Base-by-base conservation (phyloP, 805 yeast species). In the Starmerella bombi region DNA sequence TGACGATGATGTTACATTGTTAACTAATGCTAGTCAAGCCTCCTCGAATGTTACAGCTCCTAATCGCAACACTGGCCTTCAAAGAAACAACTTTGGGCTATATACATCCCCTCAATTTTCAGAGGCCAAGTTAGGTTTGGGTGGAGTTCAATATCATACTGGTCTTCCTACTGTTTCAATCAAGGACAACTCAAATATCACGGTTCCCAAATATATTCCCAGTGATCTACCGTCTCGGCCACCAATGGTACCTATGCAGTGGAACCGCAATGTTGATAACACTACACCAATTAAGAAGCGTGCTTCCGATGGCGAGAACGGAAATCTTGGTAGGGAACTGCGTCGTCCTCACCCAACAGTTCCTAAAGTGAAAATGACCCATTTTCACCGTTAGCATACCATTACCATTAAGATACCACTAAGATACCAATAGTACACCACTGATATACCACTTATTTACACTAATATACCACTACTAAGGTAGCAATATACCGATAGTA, bases 241-340 rank as follows among this genome's bases (percentile, higher is more conserved):
- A 7, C 48, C 50, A 1, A 44, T 46, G 48, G 20, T 42, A 5
- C 16, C 42, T 2, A 17, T 44, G 16, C 46, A 44, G 16, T 45
- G 50, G 44, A 41, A 44, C 36, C 38, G 44, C n/a, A 44, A 44
- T 32, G 35, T 29, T 14, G 49, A 45, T 32, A 45, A 45, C n/a
- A 42, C 44, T 2, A 28, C 31, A 12, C 49, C 49, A 3, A 39
- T 45, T 10, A 45, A 45, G 25, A 37, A 42, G 25, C 44, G 48
- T 9, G 25, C 27, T 15, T n/a, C 21, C 12, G 44, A 41, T 2
- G 17, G 14, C n/a, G 17, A 15, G 7, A 15, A 10, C 14, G 31
- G 17, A 8, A 7, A 15, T 10, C 17, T 7, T 7, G 17, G n/a
- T 15, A 15, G 7, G 7, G 31, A 15, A 8, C 17, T 12, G 15